Conservation (phyloP, 192 early-diverging fungal genomes). For the Linnemannia exigua region DNA sequence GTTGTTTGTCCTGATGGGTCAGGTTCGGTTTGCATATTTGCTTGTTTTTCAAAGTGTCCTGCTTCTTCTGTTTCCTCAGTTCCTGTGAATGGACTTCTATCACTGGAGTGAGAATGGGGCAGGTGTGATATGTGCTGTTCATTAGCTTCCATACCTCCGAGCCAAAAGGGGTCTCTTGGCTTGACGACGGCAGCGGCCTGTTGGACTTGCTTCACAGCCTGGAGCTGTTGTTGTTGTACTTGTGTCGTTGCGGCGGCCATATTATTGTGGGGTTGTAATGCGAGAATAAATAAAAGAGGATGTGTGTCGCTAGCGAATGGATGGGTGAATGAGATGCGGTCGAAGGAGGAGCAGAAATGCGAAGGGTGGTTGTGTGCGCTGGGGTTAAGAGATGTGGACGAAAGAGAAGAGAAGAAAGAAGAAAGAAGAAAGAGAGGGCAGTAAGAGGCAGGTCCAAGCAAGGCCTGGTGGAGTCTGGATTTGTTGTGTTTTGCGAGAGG, state of each 20-base stretch:
- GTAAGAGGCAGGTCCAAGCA: neutral
- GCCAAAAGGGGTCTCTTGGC: conserved; percentile 62
- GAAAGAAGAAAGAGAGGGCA: conserved; percentile 4
- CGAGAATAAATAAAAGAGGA: neutral
- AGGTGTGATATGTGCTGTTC: neutral
- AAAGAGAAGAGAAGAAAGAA: neutral
- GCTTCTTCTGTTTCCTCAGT: neutral
- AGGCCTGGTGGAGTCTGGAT: neutral
- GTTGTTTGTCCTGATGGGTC: neutral
- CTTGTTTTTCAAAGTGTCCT: neutral
- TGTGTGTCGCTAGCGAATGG: neutral
- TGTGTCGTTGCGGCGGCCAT: conserved; percentile 38
- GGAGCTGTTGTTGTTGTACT: conserved; percentile 26
- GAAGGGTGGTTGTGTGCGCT: neutral
- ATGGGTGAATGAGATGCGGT: neutral
- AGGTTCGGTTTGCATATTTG: conserved; percentile 2
- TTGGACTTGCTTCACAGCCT: conserved; percentile 18
- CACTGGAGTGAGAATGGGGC: no score
- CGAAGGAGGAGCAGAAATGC: neutral
- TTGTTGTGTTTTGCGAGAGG: neutral
- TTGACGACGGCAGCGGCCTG: conserved; percentile 17
- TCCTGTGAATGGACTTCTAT: neutral
- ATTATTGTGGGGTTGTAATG: conserved; percentile 3
- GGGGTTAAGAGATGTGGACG: neutral
- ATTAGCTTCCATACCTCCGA: conserved; percentile 55